Percentiles rank a stretch among this genome's conserved stretches.
Conservation (phyloP, 2,329 filamentous ascomycete species). For the Rugonectria rugulosa region DNA sequence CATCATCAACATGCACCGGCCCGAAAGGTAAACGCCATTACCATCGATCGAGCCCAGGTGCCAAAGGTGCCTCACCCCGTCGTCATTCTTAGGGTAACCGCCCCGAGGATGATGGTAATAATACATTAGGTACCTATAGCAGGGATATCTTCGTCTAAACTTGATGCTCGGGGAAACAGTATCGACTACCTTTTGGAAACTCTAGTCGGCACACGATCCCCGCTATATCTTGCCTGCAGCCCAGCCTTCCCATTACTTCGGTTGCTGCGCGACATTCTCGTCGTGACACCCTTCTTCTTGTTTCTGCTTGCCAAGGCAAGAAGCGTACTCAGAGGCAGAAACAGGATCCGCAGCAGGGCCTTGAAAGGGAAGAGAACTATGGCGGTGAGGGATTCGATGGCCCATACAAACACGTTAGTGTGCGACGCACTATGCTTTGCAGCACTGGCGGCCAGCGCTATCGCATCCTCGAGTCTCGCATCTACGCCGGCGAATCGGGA, state of each 20-base stretch:
- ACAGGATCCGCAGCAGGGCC: conserved; percentile 47
- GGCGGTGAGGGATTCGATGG: conserved; percentile 46
- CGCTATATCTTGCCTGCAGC: conserved; percentile 43
- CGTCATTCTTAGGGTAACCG: background rate
- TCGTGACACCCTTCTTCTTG: conserved; percentile 39
- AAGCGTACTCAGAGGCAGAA: conserved; percentile 52
- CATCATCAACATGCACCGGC: background rate
- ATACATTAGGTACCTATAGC: conserved; percentile 6
- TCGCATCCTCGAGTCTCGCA: conserved; percentile 74
- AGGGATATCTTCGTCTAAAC: conserved; percentile 8
- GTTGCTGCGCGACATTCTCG: conserved; percentile 34
- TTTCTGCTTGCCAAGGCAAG: conserved; percentile 45
- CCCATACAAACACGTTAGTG: conserved; percentile 47
- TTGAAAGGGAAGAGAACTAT: conserved; percentile 53
- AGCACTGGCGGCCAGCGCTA: conserved; percentile 81
- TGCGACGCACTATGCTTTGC: conserved; percentile 58
- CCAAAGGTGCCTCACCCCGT: background rate
- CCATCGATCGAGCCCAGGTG: background rate
- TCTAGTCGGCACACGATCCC: conserved; percentile 46
- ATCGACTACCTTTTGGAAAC: conserved; percentile 39
- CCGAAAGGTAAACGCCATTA: background rate
- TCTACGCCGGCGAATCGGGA: conserved; percentile 77
- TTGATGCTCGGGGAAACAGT: conserved; percentile 1
- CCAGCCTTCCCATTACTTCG: conserved; percentile 35
- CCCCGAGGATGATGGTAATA: conserved; percentile 3